These are phyloP conservation scores for Fusarium annulatum DNA, from an alignment of 2,329 filamentous ascomycete genomes.

Conservation along the genomic window DNA sequence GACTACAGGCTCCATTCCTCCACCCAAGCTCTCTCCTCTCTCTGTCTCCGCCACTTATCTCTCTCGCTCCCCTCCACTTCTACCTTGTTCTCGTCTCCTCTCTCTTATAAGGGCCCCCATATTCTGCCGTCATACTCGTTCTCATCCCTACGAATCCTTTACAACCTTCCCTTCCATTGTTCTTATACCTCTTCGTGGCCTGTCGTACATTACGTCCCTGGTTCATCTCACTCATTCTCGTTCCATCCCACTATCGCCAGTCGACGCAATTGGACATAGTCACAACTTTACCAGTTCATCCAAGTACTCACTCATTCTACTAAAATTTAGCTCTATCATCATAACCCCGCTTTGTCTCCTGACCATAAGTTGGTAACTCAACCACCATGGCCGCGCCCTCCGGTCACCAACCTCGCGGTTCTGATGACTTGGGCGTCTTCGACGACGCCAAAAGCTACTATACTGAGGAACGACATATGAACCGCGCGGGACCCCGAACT, in stretches of 20 bases:
- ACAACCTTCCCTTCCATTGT: conserved; percentile 24
- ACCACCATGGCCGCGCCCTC: conserved; percentile 45
- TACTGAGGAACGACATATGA: conserved; percentile 64
- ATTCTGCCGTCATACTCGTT: conserved; percentile 37
- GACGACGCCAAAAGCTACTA: conserved; percentile 71
- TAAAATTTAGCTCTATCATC: not conserved
- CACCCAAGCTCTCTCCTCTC: conserved; percentile 43
- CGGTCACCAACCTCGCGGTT: conserved; percentile 50
- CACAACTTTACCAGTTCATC: conserved; percentile 6
- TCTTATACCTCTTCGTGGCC: conserved; percentile 32
- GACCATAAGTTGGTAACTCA: conserved; percentile 4
- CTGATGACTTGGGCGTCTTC: conserved; percentile 62
- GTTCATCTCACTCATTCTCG: conserved; percentile 12
- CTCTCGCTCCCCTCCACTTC: conserved; percentile 30
- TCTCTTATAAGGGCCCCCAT: conserved; percentile 18
- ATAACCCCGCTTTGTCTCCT: conserved; percentile 16
- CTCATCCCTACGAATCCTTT: conserved; percentile 32
- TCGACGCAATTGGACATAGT: conserved; percentile 19
- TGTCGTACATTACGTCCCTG: conserved; percentile 22
- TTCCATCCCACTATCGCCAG: conserved; percentile 12
- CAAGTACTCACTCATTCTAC: not conserved
- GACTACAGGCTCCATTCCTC: conserved; percentile 38
- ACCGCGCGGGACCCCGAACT: conserved; percentile 61
- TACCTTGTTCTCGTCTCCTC: conserved; percentile 32
- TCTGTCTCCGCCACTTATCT: conserved; percentile 37